phyloP scores from a whole-genome alignment of 2,329 filamentous ascomycete species.

The Chaetomiaceae sp. region DNA sequence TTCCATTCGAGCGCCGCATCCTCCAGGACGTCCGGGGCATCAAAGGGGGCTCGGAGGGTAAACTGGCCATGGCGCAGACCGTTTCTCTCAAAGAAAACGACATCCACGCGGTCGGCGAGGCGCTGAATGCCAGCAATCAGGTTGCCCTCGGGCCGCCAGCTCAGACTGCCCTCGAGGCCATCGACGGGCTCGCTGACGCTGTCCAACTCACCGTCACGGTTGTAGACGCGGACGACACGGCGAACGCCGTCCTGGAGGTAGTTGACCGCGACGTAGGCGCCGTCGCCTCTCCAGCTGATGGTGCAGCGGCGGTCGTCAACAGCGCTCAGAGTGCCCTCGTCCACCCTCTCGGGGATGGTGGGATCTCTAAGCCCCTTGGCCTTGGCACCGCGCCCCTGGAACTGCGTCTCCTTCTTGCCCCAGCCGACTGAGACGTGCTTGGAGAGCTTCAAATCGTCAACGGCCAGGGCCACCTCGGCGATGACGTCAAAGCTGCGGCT shows the following conservation, averaged over 20 bases:
- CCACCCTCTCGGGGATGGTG: conserved; percentile 88
- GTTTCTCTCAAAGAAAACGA: conserved; percentile 95
- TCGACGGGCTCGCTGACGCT: conserved; percentile 95
- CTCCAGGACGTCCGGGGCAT: conserved; percentile 13
- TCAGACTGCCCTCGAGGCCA: conserved; percentile 77
- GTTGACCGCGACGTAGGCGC: conserved; percentile 84
- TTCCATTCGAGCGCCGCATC: conserved; percentile 70
- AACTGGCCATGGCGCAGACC: conserved; percentile 97
- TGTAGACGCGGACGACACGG: conserved; percentile 83
- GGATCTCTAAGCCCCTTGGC: conserved; percentile 84
- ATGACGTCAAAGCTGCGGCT: conserved; percentile 84
- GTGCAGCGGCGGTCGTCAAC: conserved; percentile 66
- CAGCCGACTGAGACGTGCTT: conserved; percentile 95
- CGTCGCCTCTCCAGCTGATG: conserved; percentile 93
- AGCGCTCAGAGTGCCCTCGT: conserved; percentile 70
- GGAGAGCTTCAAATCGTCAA: conserved; percentile 77
- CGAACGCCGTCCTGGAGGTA: conserved; percentile 64
- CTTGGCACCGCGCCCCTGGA: conserved; percentile 83
- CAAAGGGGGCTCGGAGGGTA: conserved; percentile 52
- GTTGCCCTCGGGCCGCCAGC: conserved; percentile 89
- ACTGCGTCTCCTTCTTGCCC: conserved; percentile 98
- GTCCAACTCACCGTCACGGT: conserved; percentile 82
- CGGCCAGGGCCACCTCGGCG: conserved; percentile 64
- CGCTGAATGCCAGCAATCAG: conserved; percentile 83
- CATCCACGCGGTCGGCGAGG: conserved; percentile 62